Conservation (phyloP, 768 basidiomycete species). For the Lactarius trivialis region DNA sequence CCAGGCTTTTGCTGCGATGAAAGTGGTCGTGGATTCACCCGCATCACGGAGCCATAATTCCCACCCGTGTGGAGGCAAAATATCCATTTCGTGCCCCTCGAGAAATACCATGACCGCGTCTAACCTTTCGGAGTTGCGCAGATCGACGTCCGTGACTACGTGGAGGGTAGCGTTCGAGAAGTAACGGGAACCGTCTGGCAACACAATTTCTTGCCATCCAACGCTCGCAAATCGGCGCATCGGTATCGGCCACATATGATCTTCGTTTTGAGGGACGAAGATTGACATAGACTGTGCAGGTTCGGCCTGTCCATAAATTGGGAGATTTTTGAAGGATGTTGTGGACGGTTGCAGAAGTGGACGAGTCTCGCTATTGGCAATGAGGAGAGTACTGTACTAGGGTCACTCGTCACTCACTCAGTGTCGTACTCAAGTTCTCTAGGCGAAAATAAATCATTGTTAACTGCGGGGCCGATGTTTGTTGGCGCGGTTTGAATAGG, state of each 20-base stretch:
- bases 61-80: slow-evolving; percentile 37
- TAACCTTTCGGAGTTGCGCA: slow-evolving; percentile 47
- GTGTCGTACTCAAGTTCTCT: slow-evolving; percentile 16
- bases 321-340: slow-evolving; percentile 22
- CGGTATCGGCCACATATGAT: slow-evolving; percentile 23
- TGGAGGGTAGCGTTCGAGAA: slow-evolving; percentile 58
- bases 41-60: slow-evolving; percentile 59
- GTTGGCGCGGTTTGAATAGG: slow-evolving; percentile 19
- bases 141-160: slow-evolving; percentile 64
- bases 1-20: slow-evolving; percentile 45
- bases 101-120: slow-evolving; percentile 45
- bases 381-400: slow-evolving; percentile 1
- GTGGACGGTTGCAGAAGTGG: slow-evolving; percentile 43
- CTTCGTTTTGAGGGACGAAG: slow-evolving; percentile 23
- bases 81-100: slow-evolving; percentile 28
- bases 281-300: slow-evolving; percentile 14
- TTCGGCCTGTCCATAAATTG: slow-evolving; percentile 23
- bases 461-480: slow-evolving; percentile 4
- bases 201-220: slow-evolving; percentile 69
- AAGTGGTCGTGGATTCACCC: slow-evolving; percentile 29
- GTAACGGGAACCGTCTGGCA: slow-evolving; percentile 70
- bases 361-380: slow-evolving; percentile 40
- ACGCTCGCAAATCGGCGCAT: slow-evolving; percentile 36
- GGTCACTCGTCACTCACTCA: slow-evolving; percentile 27
- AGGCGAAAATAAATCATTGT: slow-evolving; percentile 4